Evolutionary conservation across 164 flowering plant genomes (phyloP), one percentile per base, ranked within the genome.

Genomic region (Protea cynaroides): DNA sequence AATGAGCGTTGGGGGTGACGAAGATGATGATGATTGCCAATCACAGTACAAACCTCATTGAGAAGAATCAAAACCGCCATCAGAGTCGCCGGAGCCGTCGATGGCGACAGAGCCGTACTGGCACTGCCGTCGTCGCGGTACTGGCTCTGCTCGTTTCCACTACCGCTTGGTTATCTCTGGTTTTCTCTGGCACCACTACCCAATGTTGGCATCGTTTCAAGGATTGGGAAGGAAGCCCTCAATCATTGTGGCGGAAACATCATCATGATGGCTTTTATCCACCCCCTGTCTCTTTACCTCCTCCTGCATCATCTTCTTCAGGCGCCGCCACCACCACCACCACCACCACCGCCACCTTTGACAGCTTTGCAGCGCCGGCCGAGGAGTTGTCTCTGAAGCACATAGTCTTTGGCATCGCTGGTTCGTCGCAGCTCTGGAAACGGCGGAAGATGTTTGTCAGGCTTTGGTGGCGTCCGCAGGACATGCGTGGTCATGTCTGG

Each of bases 401-500:
- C 65, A 73, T 87, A 19, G 81, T 82, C 29, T 85, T 85, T 61
- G 93, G 89, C 56, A 83, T 85, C 13, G 88, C 83, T 0, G 84
- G 86, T 51, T 85, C 89, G 1, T 67, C 85, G 8, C 80, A 80
- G 40, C 72, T 81, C 21, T 87, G 89, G 88, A 68, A 69, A 14
- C 70, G 65, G n/a, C 75, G 93, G 13, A 82, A 82, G 70, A 76
- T 84, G 61, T 85, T 74, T 17, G 75, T 83, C 18, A 76, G 71
- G 69, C 72, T 85, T 4, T 87, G 90, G 94, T 85, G 90, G 90
- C 72, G 80, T 4, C 82, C 85, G 0, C 46, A 60, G 8, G 67
- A 66, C 25, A 85, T 80, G 84, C 78, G 88, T 1, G 90, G 93
- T 13, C 77, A 80, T 56, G 84, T 83, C 12, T 87, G 90, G 93